Evolutionary conservation across 495 filamentous ascomycete species (phyloP).

Genomic region (Trypethelium eluteriae): DNA sequence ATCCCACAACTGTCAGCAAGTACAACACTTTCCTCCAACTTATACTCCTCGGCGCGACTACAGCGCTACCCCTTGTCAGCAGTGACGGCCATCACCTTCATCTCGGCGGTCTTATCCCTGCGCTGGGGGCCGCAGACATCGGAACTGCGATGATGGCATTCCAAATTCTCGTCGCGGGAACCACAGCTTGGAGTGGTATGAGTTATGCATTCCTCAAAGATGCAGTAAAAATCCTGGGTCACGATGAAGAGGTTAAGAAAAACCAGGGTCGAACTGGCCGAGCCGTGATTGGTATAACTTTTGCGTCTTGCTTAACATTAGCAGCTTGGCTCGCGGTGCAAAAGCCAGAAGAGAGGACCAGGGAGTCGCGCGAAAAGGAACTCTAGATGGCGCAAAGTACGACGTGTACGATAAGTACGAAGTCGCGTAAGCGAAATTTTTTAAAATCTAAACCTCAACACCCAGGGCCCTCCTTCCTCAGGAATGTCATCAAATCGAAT

Average conservation of each 20-base stretch:
- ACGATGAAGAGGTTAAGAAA: conserved; percentile 34
- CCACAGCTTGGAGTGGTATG: conserved; percentile 36
- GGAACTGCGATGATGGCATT: conserved; percentile 25
- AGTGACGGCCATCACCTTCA: conserved; percentile 13
- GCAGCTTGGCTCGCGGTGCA: conserved; percentile 25
- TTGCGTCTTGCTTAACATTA: conserved; percentile 28
- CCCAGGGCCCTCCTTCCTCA: no score
- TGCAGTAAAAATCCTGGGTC: conserved; percentile 36
- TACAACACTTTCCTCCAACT: conserved; percentile 41
- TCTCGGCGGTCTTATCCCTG: conserved; percentile 12
- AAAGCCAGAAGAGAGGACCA: neutral
- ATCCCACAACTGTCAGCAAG: conserved; percentile 86
- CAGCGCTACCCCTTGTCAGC: conserved; percentile 27
- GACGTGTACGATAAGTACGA: neutral
- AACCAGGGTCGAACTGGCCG: conserved; percentile 36
- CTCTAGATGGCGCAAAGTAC: neutral
- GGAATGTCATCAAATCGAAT: no score
- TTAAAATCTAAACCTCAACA: no score
- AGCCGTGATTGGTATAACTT: conserved; percentile 34
- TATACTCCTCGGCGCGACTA: conserved; percentile 34
- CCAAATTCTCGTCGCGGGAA: conserved; percentile 33
- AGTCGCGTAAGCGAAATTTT: conserved; percentile 4
- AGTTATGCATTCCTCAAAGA: conserved; percentile 35
- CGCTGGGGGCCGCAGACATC: conserved; percentile 20
- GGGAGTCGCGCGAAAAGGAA: neutral